Evolutionary conservation across 768 basidiomycete genomes (phyloP), one percentile per base, ranked within the genome.

Genomic region (Hygrophoropsis aurantiaca): DNA sequence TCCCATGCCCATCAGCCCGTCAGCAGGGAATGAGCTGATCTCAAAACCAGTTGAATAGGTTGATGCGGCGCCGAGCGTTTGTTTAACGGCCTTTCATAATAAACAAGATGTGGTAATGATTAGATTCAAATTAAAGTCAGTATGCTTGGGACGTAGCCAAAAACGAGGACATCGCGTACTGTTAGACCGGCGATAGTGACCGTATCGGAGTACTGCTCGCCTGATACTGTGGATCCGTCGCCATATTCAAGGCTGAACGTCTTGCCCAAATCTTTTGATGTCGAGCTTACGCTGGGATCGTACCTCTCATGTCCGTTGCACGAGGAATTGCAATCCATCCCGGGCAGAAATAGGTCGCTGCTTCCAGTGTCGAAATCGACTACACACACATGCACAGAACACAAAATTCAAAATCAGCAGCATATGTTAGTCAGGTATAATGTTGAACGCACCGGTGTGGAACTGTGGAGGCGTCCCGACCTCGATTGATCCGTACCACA

Each of bases 1-100:
- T 2, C 59, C 72, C 70, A 74, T 67, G 41, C 72, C 66, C 38
- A 62, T 45, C 26, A 62, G 50, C 4, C 58, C 58, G 32, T 49
- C 53, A 11, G 53, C 16, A 38, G 36, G 36, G n/a, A 38, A 38
- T 6, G 7, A 9, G n/a, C 8, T 8, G 16, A 7, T 38, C 16
- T 7, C n/a, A 21, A 38, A 38, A 8, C 36, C 36, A 7, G 36
- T 38, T 16, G 36, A 38, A n/a, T 38, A 38, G 6, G 7, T 7
- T 7, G 6, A 8, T n/a, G 36, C 36, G 16, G 36, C 36, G n/a
- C 36, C 36, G 7, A 38, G 36, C 16, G 36, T 38, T 38, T 38
- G 36, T 38, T 16, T 16, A 7, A n/a, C 16, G 20, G 36, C 36
- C 36, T 38, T 7, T 8, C 6, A 38, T 6, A 38, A 16, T 16